A percentile compares a stretch with the other conserved stretches of the same genome.
phyloP scores from a whole-genome alignment of 495 filamentous ascomycete species.

The Neurospora discreta region DNA sequence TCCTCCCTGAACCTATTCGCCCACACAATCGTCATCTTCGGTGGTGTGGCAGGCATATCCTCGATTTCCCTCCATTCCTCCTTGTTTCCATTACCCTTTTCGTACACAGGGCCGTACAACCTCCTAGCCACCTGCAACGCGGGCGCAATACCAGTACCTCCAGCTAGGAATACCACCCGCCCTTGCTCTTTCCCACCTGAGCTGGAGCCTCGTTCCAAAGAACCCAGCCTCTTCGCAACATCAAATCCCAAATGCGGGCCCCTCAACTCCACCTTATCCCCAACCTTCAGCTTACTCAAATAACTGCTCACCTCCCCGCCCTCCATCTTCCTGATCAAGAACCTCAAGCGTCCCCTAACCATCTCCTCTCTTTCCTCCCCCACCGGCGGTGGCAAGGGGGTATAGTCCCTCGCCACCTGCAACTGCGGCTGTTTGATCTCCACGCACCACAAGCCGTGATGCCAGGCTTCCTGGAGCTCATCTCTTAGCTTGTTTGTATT shows the following conservation, averaged over 20 bases:
- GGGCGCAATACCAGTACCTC: constrained; percentile 87
- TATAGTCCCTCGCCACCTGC: constrained; percentile 82
- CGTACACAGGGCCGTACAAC: constrained; percentile 31
- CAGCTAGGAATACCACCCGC: constrained; percentile 70
- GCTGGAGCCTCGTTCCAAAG: neutral
- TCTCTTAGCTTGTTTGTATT: neutral
- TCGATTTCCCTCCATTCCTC: constrained; percentile 14
- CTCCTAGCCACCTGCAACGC: constrained; percentile 68
- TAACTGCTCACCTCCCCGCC: constrained; percentile 50
- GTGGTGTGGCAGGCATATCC: neutral
- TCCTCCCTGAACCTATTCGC: constrained; percentile 32
- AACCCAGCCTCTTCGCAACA: constrained; percentile 38
- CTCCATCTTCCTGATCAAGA: constrained; percentile 38
- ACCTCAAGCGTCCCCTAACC: constrained; percentile 26
- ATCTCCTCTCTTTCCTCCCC: constrained; percentile 39
- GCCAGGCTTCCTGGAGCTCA: constrained; percentile 14
- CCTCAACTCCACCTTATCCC: constrained; percentile 57
- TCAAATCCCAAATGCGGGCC: constrained; percentile 66
- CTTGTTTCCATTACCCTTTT: constrained; percentile 15
- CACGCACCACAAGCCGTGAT: constrained; percentile 65
- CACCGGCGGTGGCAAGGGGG: constrained; percentile 60
- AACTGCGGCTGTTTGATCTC: constrained; percentile 90
- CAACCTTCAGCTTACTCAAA: constrained; percentile 49
- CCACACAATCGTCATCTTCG: constrained; percentile 25
- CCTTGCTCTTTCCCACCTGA: neutral